Evolutionary conservation across 2,329 filamentous ascomycete species (phyloP), one percentile per base, ranked within the genome.

Genomic region (Colletotrichum costaricense): DNA sequence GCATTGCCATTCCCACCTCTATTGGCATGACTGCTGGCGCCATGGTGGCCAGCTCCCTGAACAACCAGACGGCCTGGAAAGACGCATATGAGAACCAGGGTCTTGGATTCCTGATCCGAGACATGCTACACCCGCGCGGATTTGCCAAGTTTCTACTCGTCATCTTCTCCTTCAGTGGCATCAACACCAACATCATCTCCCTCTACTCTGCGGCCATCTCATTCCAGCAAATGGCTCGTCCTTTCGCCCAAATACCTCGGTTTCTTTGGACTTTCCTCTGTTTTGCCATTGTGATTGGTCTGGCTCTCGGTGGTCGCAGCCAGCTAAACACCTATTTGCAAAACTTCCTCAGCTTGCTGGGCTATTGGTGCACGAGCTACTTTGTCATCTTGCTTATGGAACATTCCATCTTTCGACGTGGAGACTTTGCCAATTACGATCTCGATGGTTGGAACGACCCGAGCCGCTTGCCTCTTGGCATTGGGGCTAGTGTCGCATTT

Each of bases 401-500:
- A 28, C 52, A 55, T 11, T 26, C 52, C 24, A 55, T 55, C 52
- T 55, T 63, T 30, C 24, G 60, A 16, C 60, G 42, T 49, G 60
- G 60, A 49, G 38, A 63, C 60, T 63, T 63, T 52, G 42, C 60
- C 1, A 63, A 63, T 5, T 63, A 63, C 60, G 60, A 63, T 30
- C 60, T 63, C 19, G 60, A 63, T n/a, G 42, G 60, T 22, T 63
- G 42, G 60, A 63, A 63, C 42, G 60, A 63, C 42, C 60, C 60
- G 60, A 63, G 60, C 60, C 42, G 60, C 60, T 63, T 63, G 16
- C 60, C 60, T 22, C 60, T 46, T 63, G 42, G 60, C 42, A 63
- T 63, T 16, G 42, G 60, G 11, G 60, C 60, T 49, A 63, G 60
- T 38, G 38, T 30, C 26, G 60, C 60, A 42, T 63, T 63, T 35